Evolutionary conservation across 805 yeast species (phyloP).

Genomic region (Candida sithepensis): DNA sequence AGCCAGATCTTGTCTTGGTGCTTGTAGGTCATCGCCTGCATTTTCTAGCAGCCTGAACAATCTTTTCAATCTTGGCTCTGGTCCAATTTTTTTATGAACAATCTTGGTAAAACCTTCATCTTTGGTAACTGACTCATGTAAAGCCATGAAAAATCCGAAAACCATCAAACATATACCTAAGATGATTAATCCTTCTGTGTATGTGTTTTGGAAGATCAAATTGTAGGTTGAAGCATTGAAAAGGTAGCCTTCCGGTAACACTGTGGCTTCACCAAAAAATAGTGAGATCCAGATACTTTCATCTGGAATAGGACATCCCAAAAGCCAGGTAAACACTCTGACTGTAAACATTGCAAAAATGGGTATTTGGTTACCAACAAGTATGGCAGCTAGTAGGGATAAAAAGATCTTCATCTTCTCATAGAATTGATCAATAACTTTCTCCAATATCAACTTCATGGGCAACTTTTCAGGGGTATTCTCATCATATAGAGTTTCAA

Average conservation of each 20-base stretch:
- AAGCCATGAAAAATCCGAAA: constrained; percentile 17
- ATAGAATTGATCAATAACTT: constrained; percentile 23
- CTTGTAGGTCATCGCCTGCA: constrained; percentile 3
- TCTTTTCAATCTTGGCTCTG: constrained; percentile 41
- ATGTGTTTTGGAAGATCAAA: constrained; percentile 7
- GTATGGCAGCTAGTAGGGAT: constrained; percentile 35
- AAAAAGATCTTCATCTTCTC: constrained; percentile 6
- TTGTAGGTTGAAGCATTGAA: constrained; percentile 4
- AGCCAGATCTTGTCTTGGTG: neutral
- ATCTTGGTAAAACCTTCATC: constrained; percentile 67
- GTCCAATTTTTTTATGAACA: constrained; percentile 57
- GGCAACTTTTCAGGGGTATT: constrained; percentile 57
- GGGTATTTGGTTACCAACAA: constrained; percentile 53
- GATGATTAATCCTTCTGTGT: constrained; percentile 15
- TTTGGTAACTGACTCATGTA: constrained; percentile 65
- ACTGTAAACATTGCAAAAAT: constrained; percentile 53
- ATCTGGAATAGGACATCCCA: constrained; percentile 51
- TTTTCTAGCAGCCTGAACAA: constrained; percentile 14
- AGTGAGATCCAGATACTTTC: constrained; percentile 31
- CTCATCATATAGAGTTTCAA: constrained; percentile 36
- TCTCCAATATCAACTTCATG: constrained; percentile 39
- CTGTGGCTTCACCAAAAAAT: constrained; percentile 36
- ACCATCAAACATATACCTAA: constrained; percentile 21
- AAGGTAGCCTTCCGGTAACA: constrained; percentile 5
- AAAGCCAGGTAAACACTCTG: constrained; percentile 50